Evolutionary conservation across 345 rosid species (phyloP), one percentile per base, ranked within the genome.

Genomic region (Luvunga scandens): DNA sequence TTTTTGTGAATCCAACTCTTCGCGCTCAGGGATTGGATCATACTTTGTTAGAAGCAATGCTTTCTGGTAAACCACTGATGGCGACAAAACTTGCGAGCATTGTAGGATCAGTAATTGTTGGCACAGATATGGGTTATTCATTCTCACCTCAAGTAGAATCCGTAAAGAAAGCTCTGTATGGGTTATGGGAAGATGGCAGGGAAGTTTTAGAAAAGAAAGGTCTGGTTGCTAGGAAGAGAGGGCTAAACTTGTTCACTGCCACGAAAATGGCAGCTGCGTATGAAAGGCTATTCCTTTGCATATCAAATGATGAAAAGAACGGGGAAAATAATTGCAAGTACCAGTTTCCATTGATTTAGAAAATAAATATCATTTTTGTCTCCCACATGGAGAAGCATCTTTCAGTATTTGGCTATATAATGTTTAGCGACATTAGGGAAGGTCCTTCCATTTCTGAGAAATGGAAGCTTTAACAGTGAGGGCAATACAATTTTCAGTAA

Each of bases 21-120:
- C 86, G 99, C 69, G 98, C 99, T 73, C 98, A 93, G 75, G 98
- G 98, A 65, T 81, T 95, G 67, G 98, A 95, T 82, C 98, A 93
- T 61, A 95, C 98, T 6, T 84, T 91, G 71, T 82, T 95, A 75
- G 99, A 95, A 84, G 97, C 96, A n/a, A 93, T 91, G 92, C 86
- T 90, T 67, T 88, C 91, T 0, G 94, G 94, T 2, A 93, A 92
- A 84, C 93, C 97, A 1, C 80, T 95, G 59, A 82, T 93, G 86
- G 97, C 94, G 30, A 92, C 99, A 14, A 88, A 87, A 79, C 86
- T 95, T 56, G 98, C 98, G 4, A 95, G 98, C 80, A 91, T 95
- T 78, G 90, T 93, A 12, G 98, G 94, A 2, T 93, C 98, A 4
- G 90, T 92, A 57, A 83, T 91, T 27, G 85, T 86, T 3, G 83